These are phyloP conservation scores for Pleurotus tuoliensis DNA, from an alignment of 768 basidiomycete genomes.

Conservation along the genomic window DNA sequence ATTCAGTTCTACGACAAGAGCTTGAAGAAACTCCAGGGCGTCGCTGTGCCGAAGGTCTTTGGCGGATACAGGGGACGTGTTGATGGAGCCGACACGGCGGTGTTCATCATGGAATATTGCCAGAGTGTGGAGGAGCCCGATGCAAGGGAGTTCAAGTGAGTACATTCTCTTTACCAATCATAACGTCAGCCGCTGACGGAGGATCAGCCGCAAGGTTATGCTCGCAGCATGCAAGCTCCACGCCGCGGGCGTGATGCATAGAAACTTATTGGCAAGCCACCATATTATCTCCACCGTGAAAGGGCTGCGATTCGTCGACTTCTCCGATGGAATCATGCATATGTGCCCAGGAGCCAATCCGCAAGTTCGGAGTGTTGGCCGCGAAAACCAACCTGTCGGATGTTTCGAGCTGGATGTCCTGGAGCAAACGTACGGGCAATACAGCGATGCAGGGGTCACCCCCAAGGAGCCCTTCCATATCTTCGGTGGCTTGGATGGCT, in stretches of 20 bases:
- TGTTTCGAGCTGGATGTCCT: constrained; percentile 21
- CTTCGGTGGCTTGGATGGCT: too few relatives aligned
- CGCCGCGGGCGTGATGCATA: constrained; percentile 30
- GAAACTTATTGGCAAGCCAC: constrained; percentile 23
- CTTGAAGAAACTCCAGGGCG: constrained; percentile 31
- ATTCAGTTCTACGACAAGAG: constrained; percentile 28
- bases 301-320: constrained; percentile 33
- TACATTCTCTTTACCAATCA: neutral
- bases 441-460: constrained; percentile 1
- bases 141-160: constrained; percentile 20
- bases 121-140: constrained; percentile 9
- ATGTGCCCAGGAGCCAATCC: constrained; percentile 18
- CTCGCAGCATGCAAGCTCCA: constrained; percentile 31
- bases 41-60: constrained; percentile 32
- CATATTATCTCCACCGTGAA: constrained; percentile 27
- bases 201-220: constrained; percentile 26
- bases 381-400: constrained; percentile 2
- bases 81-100: constrained; percentile 22
- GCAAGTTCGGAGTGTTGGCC: constrained; percentile 1
- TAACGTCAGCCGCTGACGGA: neutral
- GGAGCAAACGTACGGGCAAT: constrained; percentile 15
- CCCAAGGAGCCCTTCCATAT: neutral
- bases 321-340: constrained; percentile 27
- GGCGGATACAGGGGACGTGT: constrained; percentile 30
- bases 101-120: constrained; percentile 37